Evolutionary conservation across 805 yeast genomes (phyloP).

Genomic region (Jamesozyma hellenica): DNA sequence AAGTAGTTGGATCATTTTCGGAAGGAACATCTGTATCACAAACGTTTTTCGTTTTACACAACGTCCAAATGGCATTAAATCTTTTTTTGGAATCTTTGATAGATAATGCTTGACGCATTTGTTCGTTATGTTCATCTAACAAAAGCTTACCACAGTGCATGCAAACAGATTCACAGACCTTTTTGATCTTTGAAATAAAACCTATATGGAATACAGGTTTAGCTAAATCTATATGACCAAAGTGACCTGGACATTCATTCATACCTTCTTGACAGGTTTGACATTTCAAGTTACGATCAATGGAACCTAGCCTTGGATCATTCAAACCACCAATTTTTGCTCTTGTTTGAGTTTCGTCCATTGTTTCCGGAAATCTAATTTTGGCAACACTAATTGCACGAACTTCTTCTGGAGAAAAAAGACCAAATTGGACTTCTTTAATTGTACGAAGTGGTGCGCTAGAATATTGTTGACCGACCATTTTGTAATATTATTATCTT

Average conservation of each 20-base stretch:
- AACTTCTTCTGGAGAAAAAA: constrained; percentile 93
- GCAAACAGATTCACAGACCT: constrained; percentile 92
- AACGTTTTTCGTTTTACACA: constrained; percentile 84
- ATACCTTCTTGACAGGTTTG: constrained; percentile 99
- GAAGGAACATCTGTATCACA: constrained; percentile 82
- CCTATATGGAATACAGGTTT: constrained; percentile 98
- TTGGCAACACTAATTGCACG: constrained; percentile 97
- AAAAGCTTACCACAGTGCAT: constrained; percentile 96
- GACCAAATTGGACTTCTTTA: constrained; percentile 97
- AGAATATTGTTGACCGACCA: constrained; percentile 73
- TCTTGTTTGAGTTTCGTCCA: constrained; percentile 92
- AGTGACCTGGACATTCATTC: constrained; percentile 99
- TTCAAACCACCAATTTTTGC: constrained; percentile 96
- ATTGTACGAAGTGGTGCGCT: constrained; percentile 97
- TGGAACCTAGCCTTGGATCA: constrained; percentile 94
- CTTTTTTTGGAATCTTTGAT: constrained; percentile 92
- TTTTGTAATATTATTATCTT: constrained; percentile 10
- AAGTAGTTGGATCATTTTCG: constrained; percentile 47
- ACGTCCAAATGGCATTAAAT: constrained; percentile 92
- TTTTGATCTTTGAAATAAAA: constrained; percentile 84
- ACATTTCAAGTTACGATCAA: constrained; percentile 94
- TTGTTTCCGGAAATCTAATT: constrained; percentile 97
- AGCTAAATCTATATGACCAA: constrained; percentile 96
- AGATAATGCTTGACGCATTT: constrained; percentile 78
- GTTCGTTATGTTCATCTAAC: constrained; percentile 59